These are phyloP conservation scores for Warburgia ugandensis DNA, from an alignment of 164 flowering plant genomes.

Conservation along the genomic window DNA sequence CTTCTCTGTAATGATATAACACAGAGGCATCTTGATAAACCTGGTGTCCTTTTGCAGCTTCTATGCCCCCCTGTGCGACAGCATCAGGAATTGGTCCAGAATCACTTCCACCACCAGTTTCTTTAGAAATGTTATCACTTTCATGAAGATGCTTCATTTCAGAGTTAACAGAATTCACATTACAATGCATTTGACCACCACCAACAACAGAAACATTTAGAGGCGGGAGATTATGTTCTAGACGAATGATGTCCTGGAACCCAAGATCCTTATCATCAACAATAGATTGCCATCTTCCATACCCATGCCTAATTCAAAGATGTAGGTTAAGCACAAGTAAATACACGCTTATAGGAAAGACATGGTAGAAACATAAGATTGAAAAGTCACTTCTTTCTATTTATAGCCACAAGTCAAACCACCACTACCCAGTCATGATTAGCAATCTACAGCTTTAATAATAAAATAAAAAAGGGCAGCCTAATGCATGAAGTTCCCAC, in stretches of 20 bases:
- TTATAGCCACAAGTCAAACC: too few relatives aligned
- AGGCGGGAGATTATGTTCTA: constrained; percentile 71
- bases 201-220: constrained; percentile 44
- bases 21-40: constrained; percentile 44
- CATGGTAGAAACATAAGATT: too few relatives aligned
- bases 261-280: constrained; percentile 83
- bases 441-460: too few relatives aligned
- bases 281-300: constrained; percentile 99
- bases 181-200: constrained; percentile 37
- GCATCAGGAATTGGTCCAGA: constrained; percentile 23
- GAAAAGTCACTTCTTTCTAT: too few relatives aligned
- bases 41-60: constrained; percentile 37
- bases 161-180: constrained; percentile 17
- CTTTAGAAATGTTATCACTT: constrained; percentile 20
- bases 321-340: too few relatives aligned
- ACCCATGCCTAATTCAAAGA: constrained; percentile 68
- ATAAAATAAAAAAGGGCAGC: too few relatives aligned
- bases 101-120: constrained; percentile 32
- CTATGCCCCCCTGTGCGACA: constrained; percentile 29
- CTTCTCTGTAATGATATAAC: constrained; percentile 62
- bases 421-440: too few relatives aligned
- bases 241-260: constrained; percentile 73
- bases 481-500: too few relatives aligned
- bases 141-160: constrained; percentile 5
- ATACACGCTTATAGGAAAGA: too few relatives aligned